Evolutionary conservation across 2,329 filamentous ascomycete genomes (phyloP).

Genomic region (Venturia carpophila): DNA sequence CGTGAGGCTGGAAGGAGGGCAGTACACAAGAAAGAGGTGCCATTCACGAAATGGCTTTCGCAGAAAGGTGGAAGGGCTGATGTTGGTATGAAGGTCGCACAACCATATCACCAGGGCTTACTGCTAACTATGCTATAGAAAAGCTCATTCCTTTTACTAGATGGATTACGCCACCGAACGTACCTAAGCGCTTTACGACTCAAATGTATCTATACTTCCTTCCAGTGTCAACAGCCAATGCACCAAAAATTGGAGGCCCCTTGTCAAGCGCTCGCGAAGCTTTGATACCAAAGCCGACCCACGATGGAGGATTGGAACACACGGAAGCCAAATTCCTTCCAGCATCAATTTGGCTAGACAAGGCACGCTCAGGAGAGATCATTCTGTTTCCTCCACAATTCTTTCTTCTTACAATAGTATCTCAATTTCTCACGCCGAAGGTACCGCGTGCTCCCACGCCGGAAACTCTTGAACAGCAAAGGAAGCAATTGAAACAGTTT

Average conservation of each 20-base stretch:
- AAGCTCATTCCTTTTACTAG: constrained; percentile 74
- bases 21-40: constrained; percentile 59
- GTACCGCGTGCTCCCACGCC: constrained; percentile 17
- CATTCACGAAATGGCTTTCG: constrained; percentile 59
- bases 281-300: constrained; percentile 59
- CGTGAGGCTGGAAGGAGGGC: constrained; percentile 57
- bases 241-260: constrained; percentile 25
- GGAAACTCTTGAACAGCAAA: constrained; percentile 31
- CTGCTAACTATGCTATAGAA: constrained; percentile 35
- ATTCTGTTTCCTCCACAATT: constrained; percentile 88
- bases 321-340: constrained; percentile 73
- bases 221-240: constrained; percentile 41
- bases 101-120: not conserved
- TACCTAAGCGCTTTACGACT: constrained; percentile 75
- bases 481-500: constrained; percentile 48
- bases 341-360: constrained; percentile 59
- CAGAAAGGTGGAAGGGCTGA: constrained; percentile 55
- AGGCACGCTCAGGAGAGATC: constrained; percentile 57
- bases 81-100: constrained; percentile 43
- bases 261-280: constrained; percentile 38
- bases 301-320: constrained; percentile 61
- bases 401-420: constrained; percentile 58
- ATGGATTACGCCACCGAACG: constrained; percentile 75
- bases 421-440: constrained; percentile 42
- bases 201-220: constrained; percentile 97